Evolutionary conservation across 2,329 filamentous ascomycete genomes (phyloP), one percentile per base, ranked within the genome.

Genomic region (Scedosporium minutisporum): DNA sequence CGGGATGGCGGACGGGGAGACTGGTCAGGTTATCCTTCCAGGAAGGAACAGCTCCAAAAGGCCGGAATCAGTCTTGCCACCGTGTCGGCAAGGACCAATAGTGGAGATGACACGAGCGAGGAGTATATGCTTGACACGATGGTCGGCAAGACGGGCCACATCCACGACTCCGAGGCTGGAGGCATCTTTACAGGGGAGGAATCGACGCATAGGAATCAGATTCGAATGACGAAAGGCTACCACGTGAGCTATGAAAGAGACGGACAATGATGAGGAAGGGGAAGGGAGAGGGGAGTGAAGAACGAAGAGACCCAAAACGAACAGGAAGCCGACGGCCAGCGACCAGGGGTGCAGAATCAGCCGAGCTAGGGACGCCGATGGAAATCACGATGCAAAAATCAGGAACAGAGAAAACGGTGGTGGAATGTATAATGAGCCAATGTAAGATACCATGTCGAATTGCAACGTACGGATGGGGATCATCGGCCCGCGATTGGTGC

Each of bases 121-220:
- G 73, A 76, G 63, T 71, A 71, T 33, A 73, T 75, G 33, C 42
- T 76, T 16, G 67, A 71, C 4, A 63, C 67, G 1, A 51, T 70
- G 10, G 57, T 10, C 10, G 33, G 33, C 10, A 38, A 38, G 33
- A 12, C 10, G 33, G 10, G 10, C 33, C 33, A 38, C 33, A 14
- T 10, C 9, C 63, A 21, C 53, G 62, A 57, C 64, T 61, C 25
- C 53, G 33, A 46, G 53, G 44, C 44, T 4, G 44, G 44, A 7
- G 44, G 33, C 33, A 38, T 38, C 12, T 38, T 38, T 38, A 38
- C 33, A 10, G 33, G 33, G 12, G 33, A 38, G 33, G 33, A 38
- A 14, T 3, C 33, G 4, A 23, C 44, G 16, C 16, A 23, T 3
- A n/a, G 44, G 44, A 18, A n/a, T n/a, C 44, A 48, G 7, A 48